Base-by-base conservation (phyloP, 208 protist species). In the Trichomonas gallinae region DNA sequence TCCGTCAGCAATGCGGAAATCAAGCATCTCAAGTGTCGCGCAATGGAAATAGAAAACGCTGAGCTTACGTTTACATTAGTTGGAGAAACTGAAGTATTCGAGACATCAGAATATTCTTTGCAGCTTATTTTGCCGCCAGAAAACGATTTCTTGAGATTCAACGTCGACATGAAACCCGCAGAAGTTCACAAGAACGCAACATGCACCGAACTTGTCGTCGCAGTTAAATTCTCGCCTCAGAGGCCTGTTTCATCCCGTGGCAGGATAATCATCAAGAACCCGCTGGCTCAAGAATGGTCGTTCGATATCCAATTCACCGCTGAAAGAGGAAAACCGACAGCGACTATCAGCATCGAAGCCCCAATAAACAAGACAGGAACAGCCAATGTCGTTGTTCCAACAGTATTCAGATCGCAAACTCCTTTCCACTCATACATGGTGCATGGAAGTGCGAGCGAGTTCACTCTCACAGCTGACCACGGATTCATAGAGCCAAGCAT, bases 311-410 rank as follows among this genome's bases (percentile, higher is more conserved):
- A 51, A 9, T 38, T 93, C 10, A n/a, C 15, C 21, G 44, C 44
- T 26, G 87, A 93, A 9, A 48, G 87, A 51, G 87, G 87, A 93
- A 51, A 93, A 17, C 87, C 87, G 17, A 58, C 44, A 51, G 40
- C 87, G n/a, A 93, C 87, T 34, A 51, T 93, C 2, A 9, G 3
- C 17, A 93, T 93, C 46, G 87, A 93, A 93, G 45, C 40, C 6
- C n/a, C 44, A 38, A n/a, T 93, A 23, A 93, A 93, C 31, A 93
- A 93, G n/a, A 51, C 87, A 38, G 87, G 87, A 93, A 51, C 87
- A 93, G 44, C 87, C 48, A 93, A 48, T 48, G 44, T 93, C n/a
- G 23, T 40, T 38, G 26, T 93, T 51, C 87, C 87, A 21, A 17
- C 44, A 38, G 40, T 36, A 13, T 93, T 93, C 44, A 23, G 44